A percentile compares a stretch with the other conserved stretches of the same genome.
Evolutionary conservation across 2,329 filamentous ascomycete species (phyloP).

Genomic region (Alternaria arbusti): DNA sequence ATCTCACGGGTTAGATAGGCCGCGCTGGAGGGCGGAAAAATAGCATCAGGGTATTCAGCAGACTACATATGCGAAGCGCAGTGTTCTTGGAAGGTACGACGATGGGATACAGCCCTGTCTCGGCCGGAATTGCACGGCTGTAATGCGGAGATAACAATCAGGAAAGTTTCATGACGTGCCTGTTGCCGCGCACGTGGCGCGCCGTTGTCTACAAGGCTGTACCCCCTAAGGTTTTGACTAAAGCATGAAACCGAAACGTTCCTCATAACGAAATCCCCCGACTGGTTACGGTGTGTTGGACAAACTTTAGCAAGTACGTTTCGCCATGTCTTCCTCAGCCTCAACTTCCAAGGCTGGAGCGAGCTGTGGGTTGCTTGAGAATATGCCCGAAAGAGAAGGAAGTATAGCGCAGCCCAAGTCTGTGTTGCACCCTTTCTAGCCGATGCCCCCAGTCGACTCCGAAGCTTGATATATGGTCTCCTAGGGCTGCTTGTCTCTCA

Average conservation of each 20-base stretch:
- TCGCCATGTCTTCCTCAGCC: not conserved
- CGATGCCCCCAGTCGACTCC: not conserved
- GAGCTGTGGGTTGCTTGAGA: not conserved
- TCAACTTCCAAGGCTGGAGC: not conserved
- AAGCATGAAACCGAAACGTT: not conserved
- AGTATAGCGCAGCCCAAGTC: not conserved
- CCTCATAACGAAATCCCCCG: not conserved
- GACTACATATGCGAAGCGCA: not conserved
- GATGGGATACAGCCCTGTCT: not conserved
- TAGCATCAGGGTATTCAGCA: slow-evolving; percentile 5
- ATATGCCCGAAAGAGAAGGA: not conserved
- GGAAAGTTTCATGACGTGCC: slow-evolving; percentile 16
- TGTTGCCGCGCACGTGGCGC: not conserved
- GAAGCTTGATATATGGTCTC: not conserved
- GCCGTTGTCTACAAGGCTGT: slow-evolving; percentile 3
- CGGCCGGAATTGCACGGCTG: not conserved
- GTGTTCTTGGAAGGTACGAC: not conserved
- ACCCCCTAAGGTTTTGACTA: slow-evolving; percentile 1
- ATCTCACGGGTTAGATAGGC: slow-evolving; percentile 12
- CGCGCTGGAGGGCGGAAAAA: slow-evolving; percentile 17
- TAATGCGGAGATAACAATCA: slow-evolving; percentile 6
- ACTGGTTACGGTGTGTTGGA: not conserved
- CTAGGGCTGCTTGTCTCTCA: not conserved
- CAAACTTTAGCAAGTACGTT: not conserved
- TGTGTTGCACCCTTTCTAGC: not conserved